Base-by-base conservation (phyloP, 257 asterid genomes). In the Knoxia roxburghii region DNA sequence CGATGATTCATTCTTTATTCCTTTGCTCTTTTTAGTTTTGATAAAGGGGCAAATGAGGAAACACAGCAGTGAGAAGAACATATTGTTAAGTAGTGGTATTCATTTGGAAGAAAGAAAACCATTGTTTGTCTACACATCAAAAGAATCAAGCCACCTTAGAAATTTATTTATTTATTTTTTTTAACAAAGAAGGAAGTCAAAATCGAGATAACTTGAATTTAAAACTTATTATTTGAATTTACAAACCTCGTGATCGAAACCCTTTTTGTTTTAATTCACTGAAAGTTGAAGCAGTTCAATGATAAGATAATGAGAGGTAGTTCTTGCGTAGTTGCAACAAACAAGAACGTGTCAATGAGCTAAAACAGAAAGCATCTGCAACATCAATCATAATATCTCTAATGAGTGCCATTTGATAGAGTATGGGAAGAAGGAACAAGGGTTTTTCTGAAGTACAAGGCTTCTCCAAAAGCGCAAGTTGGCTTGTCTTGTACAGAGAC, bases 1-100 rank as follows among this genome's bases (percentile, higher is more conserved):
- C 4, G 4, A 74, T 60, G 26, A 35, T 35, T 35, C 69, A 87
- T 86, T 86, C 87, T 78, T 87, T 83, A 84, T 90, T 90, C 69
- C 72, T 49, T 72, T 72, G 72, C 78, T 70, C 81, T 79, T 75
- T 9, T 3, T 72, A 75, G 74, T 80, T 69, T 78, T 79, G 67
- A 65, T 50, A 35, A 54, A 70, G 77, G 84, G 72, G 64, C 76
- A 55, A 79, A 61, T n/a, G 65, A 52, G 62, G 18, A 56, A 57
- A 53, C 20, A 59, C 35, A 17, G 65, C 10, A 45, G 70, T 30
- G 30, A 8, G 13, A 20, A 41, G 10, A 30, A 68, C 26, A 17
- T 29, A n/a, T 26, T 40, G 20, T 35, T n/a, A 55, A 35, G 3
- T 29, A 56, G 40, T 9, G 13, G 21, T 14, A 33, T 57, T 30